Percentiles rank a stretch among this genome's conserved stretches.
Evolutionary conservation across 2,329 filamentous ascomycete genomes (phyloP).

Genomic region (Endoconidiophora laricicola): DNA sequence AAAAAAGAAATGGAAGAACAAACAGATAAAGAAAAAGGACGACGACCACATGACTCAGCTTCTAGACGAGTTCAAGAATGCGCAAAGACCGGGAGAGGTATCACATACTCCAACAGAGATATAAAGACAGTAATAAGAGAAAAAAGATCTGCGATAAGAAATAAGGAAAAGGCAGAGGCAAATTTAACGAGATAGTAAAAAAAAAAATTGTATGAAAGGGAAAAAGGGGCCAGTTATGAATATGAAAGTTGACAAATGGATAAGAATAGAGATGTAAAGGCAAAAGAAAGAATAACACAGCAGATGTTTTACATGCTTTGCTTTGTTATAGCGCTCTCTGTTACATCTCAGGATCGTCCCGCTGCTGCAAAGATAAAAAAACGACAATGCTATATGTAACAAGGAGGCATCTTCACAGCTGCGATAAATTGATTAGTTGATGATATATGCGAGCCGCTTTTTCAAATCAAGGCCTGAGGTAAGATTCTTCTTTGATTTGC

Average conservation of each 20-base stretch:
- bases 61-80: too few species aligned
- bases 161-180: background rate
- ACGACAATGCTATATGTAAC: background rate
- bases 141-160: background rate
- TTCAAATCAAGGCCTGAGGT: too few species aligned
- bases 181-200: background rate
- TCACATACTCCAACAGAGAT: conserved; percentile 2
- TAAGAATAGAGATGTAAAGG: background rate
- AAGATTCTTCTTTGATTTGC: too few species aligned
- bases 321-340: background rate
- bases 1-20: background rate
- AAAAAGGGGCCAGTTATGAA: conserved; percentile 1
- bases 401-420: too few species aligned
- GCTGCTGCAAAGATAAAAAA: background rate
- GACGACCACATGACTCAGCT: too few species aligned
- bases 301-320: background rate
- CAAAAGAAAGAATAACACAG: background rate
- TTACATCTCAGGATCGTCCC: too few species aligned
- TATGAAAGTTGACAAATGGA: conserved; percentile 3
- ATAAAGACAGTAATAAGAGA: conserved; percentile 1
- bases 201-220: background rate
- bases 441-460: too few species aligned
- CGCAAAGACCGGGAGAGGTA: background rate
- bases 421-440: too few species aligned
- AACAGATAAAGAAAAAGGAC: background rate